Conservation (phyloP, 352 stramenopile species). For the Plasmopara muralis region DNA sequence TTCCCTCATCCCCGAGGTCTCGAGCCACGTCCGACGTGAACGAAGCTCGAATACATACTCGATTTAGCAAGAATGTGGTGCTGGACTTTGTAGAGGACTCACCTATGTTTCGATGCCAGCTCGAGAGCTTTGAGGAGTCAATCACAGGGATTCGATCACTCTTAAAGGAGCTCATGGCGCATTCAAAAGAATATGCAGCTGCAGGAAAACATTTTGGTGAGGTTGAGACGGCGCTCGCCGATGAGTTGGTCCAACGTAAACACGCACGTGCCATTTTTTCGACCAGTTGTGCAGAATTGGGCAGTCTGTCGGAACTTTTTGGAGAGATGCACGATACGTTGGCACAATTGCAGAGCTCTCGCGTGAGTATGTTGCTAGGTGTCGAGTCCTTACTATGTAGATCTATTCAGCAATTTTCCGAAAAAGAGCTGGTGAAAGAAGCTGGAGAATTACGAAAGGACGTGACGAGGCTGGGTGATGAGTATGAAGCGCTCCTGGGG, state of each 20-base stretch:
- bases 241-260: constrained; percentile 71
- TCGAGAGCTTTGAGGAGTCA: constrained; percentile 78
- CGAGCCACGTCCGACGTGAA: constrained; percentile 10
- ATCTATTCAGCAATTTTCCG: constrained; percentile 54
- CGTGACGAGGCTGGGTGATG: constrained; percentile 55
- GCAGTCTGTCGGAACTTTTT: constrained; percentile 71
- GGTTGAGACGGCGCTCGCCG: constrained; percentile 58
- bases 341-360: constrained; percentile 72
- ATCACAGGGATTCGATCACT: constrained; percentile 53
- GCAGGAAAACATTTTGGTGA: constrained; percentile 58
- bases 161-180: constrained; percentile 60
- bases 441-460: constrained; percentile 63
- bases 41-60: constrained; percentile 19
- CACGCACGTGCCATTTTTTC: constrained; percentile 83
- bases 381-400: constrained; percentile 72
- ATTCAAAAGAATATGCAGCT: constrained; percentile 73
- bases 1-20: constrained; percentile 9
- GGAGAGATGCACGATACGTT: constrained; percentile 80
- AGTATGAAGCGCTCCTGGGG: constrained; percentile 76
- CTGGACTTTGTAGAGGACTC: constrained; percentile 84
- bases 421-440: constrained; percentile 70
- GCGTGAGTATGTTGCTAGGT: constrained; percentile 75
- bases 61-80: constrained; percentile 64
- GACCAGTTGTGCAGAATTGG: constrained; percentile 61
- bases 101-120: constrained; percentile 74